Conservation (phyloP, 2,329 filamentous ascomycete genomes). For the Colletotrichum horii region DNA sequence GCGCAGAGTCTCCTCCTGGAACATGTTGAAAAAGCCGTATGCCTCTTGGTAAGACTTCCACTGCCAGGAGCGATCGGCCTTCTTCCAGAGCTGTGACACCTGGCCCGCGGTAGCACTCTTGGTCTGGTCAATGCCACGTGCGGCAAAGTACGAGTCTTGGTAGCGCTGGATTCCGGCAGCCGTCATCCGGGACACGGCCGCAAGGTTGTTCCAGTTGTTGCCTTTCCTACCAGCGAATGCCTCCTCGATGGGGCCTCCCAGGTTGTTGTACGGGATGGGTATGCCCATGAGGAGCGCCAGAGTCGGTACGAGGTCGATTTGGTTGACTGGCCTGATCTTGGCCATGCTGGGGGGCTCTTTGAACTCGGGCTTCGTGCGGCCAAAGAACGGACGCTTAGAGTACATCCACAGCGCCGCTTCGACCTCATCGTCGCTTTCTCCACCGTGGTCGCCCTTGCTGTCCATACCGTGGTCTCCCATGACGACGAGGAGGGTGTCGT, state of each 20-base stretch:
- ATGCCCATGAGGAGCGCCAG: constrained; percentile 86
- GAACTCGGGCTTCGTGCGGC: constrained; percentile 69
- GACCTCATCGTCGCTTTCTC: constrained; percentile 95
- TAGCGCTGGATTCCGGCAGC: constrained; percentile 90
- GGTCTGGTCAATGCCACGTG: constrained; percentile 70
- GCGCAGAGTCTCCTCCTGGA: constrained; percentile 78
- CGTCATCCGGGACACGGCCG: constrained; percentile 76
- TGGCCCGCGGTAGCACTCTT: constrained; percentile 48
- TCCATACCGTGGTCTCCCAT: constrained; percentile 99
- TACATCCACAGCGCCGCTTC: constrained; percentile 99
- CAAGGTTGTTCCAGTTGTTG: constrained; percentile 77
- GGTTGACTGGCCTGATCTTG: constrained; percentile 76
- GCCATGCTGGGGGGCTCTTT: constrained; percentile 69
- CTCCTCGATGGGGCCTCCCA: constrained; percentile 92
- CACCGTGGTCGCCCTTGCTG: constrained; percentile 95
- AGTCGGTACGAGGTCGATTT: constrained; percentile 96
- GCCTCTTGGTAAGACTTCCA: constrained; percentile 43
- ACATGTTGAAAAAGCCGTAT: constrained; percentile 69
- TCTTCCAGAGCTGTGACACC: constrained; percentile 49
- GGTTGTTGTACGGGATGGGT: constrained; percentile 94
- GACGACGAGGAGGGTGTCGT: constrained; percentile 86
- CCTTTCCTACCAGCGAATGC: constrained; percentile 79
- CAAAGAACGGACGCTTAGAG: constrained; percentile 85
- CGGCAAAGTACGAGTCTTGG: constrained; percentile 80
- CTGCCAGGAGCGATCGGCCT: constrained; percentile 49